phyloP scores from a whole-genome alignment of 2,329 filamentous ascomycete species.

The Ophioceras dolichostomum region DNA sequence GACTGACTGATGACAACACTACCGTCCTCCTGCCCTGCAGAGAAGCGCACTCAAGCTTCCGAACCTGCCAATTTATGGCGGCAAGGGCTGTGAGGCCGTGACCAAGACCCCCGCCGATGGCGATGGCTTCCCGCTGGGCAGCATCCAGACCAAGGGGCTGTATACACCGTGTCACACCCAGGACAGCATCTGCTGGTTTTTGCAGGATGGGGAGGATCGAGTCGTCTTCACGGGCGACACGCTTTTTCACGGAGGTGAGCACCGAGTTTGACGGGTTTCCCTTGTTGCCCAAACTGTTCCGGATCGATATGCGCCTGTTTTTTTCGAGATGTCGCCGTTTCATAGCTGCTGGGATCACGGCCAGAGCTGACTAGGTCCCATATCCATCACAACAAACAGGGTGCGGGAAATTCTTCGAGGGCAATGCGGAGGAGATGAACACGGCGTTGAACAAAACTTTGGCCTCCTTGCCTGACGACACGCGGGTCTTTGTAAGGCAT shows the following conservation, averaged over 20 bases:
- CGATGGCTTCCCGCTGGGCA: conserved; percentile 70
- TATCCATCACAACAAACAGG: too few species aligned
- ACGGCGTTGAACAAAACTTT: conserved; percentile 80
- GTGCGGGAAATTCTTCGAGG: conserved; percentile 94
- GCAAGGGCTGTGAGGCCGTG: conserved; percentile 67
- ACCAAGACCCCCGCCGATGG: conserved; percentile 64
- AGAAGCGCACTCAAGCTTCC: conserved; percentile 37
- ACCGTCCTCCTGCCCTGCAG: conserved; percentile 6
- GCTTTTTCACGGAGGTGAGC: conserved; percentile 77
- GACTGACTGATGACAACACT: background rate
- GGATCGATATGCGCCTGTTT: too few species aligned
- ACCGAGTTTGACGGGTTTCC: too few species aligned
- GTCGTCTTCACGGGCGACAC: conserved; percentile 95
- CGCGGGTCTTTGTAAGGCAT: conserved; percentile 70
- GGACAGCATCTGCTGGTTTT: conserved; percentile 92
- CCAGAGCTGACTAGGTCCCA: too few species aligned
- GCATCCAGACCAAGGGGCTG: conserved; percentile 72
- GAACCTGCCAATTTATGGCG: conserved; percentile 69
- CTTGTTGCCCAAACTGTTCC: too few species aligned
- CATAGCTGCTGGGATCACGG: too few species aligned
- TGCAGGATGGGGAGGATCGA: conserved; percentile 64
- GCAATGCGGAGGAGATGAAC: conserved; percentile 82
- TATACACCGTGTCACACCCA: conserved; percentile 97
- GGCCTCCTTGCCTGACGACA: conserved; percentile 73
- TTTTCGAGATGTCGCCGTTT: too few species aligned